Percentiles rank a stretch among this genome's conserved stretches.
Conservation (phyloP, 148 eudicot species). For the Nepenthes mirabilis region DNA sequence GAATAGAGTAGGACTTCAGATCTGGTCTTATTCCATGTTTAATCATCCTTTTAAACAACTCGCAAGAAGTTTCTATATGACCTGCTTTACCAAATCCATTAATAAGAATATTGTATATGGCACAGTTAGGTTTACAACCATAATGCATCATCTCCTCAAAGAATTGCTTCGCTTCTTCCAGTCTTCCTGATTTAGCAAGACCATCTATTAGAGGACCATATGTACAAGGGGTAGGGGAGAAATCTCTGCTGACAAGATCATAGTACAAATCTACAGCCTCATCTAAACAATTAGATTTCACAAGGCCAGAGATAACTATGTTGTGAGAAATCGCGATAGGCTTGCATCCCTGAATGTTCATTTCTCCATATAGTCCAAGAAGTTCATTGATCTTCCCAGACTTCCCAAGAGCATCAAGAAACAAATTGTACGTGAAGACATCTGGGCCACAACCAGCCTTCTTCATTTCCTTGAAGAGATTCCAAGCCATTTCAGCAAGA, state of each 20-base stretch:
- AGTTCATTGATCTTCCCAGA: slow-evolving; percentile 44
- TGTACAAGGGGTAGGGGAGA: slow-evolving; percentile 80
- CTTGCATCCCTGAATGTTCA: slow-evolving; percentile 53
- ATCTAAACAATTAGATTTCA: slow-evolving; percentile 46
- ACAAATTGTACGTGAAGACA: slow-evolving; percentile 64
- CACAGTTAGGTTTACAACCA: slow-evolving; percentile 80
- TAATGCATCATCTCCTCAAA: slow-evolving; percentile 70
- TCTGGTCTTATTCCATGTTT: slow-evolving; percentile 83
- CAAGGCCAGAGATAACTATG: slow-evolving; percentile 77
- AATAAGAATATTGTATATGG: slow-evolving; percentile 80
- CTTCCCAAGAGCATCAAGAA: slow-evolving; percentile 71
- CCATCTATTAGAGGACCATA: slow-evolving; percentile 93
- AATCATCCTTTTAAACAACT: slow-evolving; percentile 59
- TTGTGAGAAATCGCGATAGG: slow-evolving; percentile 71
- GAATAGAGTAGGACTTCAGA: slow-evolving; percentile 76
- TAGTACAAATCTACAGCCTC: slow-evolving; percentile 72
- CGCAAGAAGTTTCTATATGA: slow-evolving; percentile 54
- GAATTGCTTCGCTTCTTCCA: slow-evolving; percentile 66
- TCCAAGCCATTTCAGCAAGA: slow-evolving; percentile 49
- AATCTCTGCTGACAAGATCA: slow-evolving; percentile 66
- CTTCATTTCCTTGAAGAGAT: slow-evolving; percentile 66
- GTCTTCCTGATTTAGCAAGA: slow-evolving; percentile 55
- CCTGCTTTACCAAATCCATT: slow-evolving; percentile 94
- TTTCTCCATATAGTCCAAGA: slow-evolving; percentile 55
- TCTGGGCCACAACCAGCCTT: slow-evolving; percentile 57